These are phyloP conservation scores for Stagonosporopsis cucurbitacearum DNA, from an alignment of 2,329 filamentous ascomycete species.

Conservation along the genomic window DNA sequence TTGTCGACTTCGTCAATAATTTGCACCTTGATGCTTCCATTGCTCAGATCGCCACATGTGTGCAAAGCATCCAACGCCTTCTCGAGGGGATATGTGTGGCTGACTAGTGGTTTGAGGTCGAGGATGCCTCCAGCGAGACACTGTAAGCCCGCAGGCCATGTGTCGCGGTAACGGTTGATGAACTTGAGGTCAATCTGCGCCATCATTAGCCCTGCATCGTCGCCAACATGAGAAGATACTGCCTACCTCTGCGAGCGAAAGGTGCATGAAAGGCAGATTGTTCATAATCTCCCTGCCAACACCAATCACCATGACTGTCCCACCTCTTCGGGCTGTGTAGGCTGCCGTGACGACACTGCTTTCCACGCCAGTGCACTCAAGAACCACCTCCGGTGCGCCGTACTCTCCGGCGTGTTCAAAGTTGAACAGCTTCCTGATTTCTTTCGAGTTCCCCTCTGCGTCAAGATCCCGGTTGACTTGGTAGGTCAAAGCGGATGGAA, in stretches of 20 bases:
- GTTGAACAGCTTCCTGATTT: constrained; percentile 63
- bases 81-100: constrained; percentile 68
- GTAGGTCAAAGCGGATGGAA: constrained; percentile 63
- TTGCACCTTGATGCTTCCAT: constrained; percentile 66
- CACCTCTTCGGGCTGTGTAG: constrained; percentile 64
- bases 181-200: constrained; percentile 69
- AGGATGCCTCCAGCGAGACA: constrained; percentile 66
- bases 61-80: constrained; percentile 65
- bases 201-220: neutral
- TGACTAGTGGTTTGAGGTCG: constrained; percentile 67
- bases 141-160: constrained; percentile 71
- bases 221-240: neutral
- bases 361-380: constrained; percentile 72
- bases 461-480: constrained; percentile 57
- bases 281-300: constrained; percentile 69
- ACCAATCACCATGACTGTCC: constrained; percentile 68
- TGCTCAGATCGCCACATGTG: constrained; percentile 58
- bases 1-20: constrained; percentile 58
- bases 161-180: constrained; percentile 74
- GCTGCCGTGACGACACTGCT: constrained; percentile 66
- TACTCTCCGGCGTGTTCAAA: constrained; percentile 56
- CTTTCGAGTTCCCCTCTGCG: constrained; percentile 58
- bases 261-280: constrained; percentile 71
- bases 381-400: constrained; percentile 62
- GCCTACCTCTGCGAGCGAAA: constrained; percentile 65